These are phyloP conservation scores for Penicillium silybi DNA, from an alignment of 495 filamentous ascomycete genomes.

Conservation along the genomic window DNA sequence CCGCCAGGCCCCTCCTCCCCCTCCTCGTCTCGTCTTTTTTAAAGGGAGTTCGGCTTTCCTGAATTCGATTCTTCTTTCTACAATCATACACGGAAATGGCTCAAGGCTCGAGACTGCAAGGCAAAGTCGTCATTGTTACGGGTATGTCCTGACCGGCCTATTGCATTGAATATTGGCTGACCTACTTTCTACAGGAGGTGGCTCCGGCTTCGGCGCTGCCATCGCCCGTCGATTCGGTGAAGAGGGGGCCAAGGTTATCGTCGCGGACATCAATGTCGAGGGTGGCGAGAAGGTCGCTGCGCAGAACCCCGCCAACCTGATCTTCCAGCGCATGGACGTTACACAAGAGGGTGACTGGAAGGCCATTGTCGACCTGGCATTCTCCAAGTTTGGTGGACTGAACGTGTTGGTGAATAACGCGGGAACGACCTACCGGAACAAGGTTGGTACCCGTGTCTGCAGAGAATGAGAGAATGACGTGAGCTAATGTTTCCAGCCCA, in stretches of 20 bases:
- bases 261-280: slow-evolving; percentile 56
- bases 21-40: background rate
- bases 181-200: slow-evolving; percentile 33
- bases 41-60: background rate
- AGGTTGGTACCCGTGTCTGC: slow-evolving; percentile 27
- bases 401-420: slow-evolving; percentile 69
- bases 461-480: background rate
- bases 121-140: slow-evolving; percentile 93
- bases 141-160: slow-evolving; percentile 38
- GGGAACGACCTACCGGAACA: slow-evolving; percentile 65
- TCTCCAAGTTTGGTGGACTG: slow-evolving; percentile 47
- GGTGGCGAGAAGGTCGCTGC: slow-evolving; percentile 45
- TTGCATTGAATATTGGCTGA: background rate
- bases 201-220: slow-evolving; percentile 56
- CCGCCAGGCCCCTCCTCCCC: slow-evolving; percentile 5
- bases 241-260: slow-evolving; percentile 55
- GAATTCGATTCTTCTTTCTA: background rate
- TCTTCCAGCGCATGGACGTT: slow-evolving; percentile 50
- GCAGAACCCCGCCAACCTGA: slow-evolving; percentile 34
- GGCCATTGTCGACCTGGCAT: slow-evolving; percentile 39
- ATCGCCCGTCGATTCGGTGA: slow-evolving; percentile 54
- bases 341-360: slow-evolving; percentile 50
- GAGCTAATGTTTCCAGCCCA: slow-evolving; percentile 39
- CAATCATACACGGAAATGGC: slow-evolving; percentile 2
- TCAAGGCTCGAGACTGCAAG: slow-evolving; percentile 52